These are phyloP conservation scores for Wickerhamiella sorbophila DNA, from an alignment of 805 yeast species.

Conservation along the genomic window DNA sequence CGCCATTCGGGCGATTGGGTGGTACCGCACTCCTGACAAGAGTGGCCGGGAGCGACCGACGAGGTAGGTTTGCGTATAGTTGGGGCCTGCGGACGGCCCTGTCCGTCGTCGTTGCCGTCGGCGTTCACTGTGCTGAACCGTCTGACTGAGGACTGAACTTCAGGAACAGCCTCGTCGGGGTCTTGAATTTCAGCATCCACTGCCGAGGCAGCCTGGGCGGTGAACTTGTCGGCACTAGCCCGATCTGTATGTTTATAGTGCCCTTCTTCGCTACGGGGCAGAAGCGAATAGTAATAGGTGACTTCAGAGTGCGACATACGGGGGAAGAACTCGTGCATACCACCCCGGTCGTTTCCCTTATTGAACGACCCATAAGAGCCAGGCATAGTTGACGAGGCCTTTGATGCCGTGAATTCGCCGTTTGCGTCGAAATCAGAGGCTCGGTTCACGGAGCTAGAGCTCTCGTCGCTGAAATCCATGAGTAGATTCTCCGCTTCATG, in stretches of 20 bases:
- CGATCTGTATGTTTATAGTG: not conserved
- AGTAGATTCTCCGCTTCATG: not conserved
- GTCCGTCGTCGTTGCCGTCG: not conserved
- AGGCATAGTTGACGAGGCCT: not conserved
- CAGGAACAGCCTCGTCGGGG: constrained; percentile 1
- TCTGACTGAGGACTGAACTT: not conserved
- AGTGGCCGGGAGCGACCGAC: constrained; percentile 9
- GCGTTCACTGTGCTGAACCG: not conserved
- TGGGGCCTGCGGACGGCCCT: constrained; percentile 3
- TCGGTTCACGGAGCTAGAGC: not conserved
- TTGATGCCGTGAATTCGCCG: not conserved
- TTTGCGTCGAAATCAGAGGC: not conserved
- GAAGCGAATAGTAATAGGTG: constrained; percentile 15
- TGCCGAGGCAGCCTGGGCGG: not conserved
- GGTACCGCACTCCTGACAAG: constrained; percentile 59
- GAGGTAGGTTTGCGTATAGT: not conserved
- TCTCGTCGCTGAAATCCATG: not conserved
- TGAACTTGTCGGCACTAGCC: not conserved
- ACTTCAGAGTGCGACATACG: constrained; percentile 13
- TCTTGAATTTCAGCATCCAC: constrained; percentile 1
- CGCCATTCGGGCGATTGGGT: constrained; percentile 86
- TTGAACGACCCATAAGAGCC: not conserved
- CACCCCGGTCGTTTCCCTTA: not conserved
- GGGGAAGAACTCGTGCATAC: constrained; percentile 15
- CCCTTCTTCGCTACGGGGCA: constrained; percentile 7